phyloP scores from a whole-genome alignment of 129 eudicot species.

The Flaveria sonorensis region DNA sequence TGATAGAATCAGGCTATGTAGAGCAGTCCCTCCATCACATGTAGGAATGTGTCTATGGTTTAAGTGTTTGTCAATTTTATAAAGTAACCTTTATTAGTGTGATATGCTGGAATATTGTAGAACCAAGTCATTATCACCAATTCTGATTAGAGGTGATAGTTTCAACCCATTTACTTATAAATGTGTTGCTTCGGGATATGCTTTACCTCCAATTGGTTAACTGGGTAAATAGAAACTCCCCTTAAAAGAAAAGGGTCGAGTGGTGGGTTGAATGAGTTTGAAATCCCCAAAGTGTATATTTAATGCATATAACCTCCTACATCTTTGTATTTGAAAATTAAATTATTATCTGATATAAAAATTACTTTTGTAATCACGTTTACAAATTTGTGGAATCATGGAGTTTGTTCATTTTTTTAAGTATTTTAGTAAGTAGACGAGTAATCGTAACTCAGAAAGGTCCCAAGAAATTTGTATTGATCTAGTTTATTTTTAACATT shows the following conservation, averaged over 20 bases:
- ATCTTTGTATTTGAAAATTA: no score
- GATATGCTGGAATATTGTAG: neutral
- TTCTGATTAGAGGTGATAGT: slow-evolving; percentile 2
- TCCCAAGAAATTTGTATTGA: neutral
- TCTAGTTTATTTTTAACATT: neutral
- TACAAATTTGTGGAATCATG: neutral
- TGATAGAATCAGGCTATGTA: neutral
- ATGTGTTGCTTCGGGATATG: neutral
- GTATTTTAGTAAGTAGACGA: neutral
- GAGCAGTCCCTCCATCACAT: neutral
- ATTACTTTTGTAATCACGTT: no score
- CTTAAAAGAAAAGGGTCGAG: neutral
- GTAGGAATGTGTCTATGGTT: neutral
- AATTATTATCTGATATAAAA: no score
- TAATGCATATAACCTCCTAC: slow-evolving; percentile 1
- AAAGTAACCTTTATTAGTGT: neutral
- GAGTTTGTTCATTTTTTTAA: neutral
- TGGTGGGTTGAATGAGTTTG: neutral
- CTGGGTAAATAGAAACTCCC: neutral
- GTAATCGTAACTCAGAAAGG: neutral
- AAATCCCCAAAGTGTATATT: neutral
- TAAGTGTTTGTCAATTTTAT: neutral
- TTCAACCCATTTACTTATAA: neutral
- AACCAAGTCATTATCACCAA: neutral
- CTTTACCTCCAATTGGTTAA: neutral